phyloP scores from a whole-genome alignment of 768 basidiomycete genomes.

The Kockovaella imperatae region DNA sequence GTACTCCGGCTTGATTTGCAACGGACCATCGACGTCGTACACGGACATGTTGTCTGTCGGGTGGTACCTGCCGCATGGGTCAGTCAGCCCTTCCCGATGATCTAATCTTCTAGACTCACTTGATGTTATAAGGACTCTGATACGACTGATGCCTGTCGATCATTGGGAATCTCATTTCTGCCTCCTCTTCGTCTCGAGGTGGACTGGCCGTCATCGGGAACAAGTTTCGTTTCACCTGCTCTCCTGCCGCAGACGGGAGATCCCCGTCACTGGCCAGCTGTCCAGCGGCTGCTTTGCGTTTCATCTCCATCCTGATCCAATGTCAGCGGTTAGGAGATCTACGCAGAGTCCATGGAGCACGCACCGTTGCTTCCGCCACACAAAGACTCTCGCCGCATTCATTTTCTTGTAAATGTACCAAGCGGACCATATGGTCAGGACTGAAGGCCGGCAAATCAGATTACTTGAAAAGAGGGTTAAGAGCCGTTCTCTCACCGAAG shows the following conservation, averaged over 20 bases:
- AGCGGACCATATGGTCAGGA: constrained; percentile 50
- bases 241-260: constrained; percentile 8
- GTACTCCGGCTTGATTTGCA: neutral
- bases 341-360: too few relatives aligned
- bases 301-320: too few relatives aligned
- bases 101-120: constrained; percentile 21
- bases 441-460: constrained; percentile 10
- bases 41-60: constrained; percentile 23
- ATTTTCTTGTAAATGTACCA: constrained; percentile 51
- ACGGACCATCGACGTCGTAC: constrained; percentile 18
- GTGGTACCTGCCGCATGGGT: constrained; percentile 11
- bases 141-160: constrained; percentile 12
- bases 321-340: too few relatives aligned
- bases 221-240: constrained; percentile 23
- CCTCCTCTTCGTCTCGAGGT: constrained; percentile 12
- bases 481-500: constrained; percentile 34
- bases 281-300: too few relatives aligned
- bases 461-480: neutral
- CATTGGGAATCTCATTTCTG: constrained; percentile 24
- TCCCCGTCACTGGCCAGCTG: neutral
- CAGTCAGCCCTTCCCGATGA: neutral
- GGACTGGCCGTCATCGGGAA: constrained; percentile 5
- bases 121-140: constrained; percentile 27
- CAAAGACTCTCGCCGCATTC: constrained; percentile 33
- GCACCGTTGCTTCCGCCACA: constrained; percentile 38